phyloP scores from a whole-genome alignment of 2,329 filamentous ascomycete species.

The Cadophora gregata region DNA sequence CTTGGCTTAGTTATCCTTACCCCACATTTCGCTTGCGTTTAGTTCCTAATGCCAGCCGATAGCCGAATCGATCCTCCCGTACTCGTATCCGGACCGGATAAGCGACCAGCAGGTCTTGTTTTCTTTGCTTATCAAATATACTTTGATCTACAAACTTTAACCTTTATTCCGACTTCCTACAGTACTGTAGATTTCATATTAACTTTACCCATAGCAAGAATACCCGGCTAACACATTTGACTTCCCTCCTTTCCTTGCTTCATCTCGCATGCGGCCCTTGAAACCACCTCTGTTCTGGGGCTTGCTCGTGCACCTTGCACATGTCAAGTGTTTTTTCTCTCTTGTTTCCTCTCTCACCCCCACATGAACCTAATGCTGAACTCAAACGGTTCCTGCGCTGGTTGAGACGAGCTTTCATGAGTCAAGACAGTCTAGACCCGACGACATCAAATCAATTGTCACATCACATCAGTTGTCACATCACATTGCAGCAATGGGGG shows the following conservation, averaged over 20 bases:
- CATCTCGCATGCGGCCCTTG: neutral
- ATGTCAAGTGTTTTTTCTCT: slow-evolving; percentile 2
- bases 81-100: no score
- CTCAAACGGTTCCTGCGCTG: no score
- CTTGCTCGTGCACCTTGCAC: slow-evolving; percentile 10
- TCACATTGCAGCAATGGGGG: neutral
- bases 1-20: neutral
- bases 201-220: neutral
- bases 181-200: neutral
- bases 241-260: neutral
- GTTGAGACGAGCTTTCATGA: neutral
- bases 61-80: slow-evolving; percentile 11
- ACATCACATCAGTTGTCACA: neutral
- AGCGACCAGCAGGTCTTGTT: neutral
- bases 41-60: neutral
- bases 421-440: neutral
- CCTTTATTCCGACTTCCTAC: neutral
- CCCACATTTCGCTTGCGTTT: slow-evolving; percentile 22
- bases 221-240: slow-evolving; percentile 9
- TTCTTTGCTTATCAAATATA: slow-evolving; percentile 3
- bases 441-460: neutral
- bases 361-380: no score
- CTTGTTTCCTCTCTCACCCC: neutral
- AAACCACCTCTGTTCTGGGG: neutral
- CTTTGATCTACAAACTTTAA: neutral